Evolutionary conservation across 2,329 filamentous ascomycete species (phyloP), one percentile per base, ranked within the genome.

Genomic region (Phialemonium atrogriseum): DNA sequence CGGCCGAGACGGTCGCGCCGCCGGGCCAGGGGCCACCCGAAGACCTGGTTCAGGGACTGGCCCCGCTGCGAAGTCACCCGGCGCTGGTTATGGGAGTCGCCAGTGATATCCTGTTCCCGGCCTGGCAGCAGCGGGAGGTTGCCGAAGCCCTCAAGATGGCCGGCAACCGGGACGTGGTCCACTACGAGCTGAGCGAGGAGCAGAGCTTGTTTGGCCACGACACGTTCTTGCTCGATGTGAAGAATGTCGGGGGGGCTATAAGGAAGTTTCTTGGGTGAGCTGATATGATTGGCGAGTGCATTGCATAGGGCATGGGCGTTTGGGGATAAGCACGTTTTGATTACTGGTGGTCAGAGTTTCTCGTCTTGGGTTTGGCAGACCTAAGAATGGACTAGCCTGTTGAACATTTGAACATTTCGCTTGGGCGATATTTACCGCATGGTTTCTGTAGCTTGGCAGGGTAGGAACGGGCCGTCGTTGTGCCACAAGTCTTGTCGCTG

Each of bases 71-170:
- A 33, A 70, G 88, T 39, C 89, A 80, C 30, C 84, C 86, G 0
- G 81, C 85, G 1, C 68, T 98, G 14, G 84, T 98, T 9, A 80
- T 98, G 64, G 91, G 91, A 20, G 91, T 96, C 4, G 85, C 86
- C 0, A 95, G 86, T 47, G 91, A 98, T 52, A 96, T 95, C 30
- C 63, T 98, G 21, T 98, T 98, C 60, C 91, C 91, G 0, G 87
- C 91, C 0, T 98, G 91, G 89, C 91, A 98, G 62, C 91, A 98
- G 63, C 76, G 84, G 32, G 91, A 98, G 58, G 80, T 98, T 39
- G 89, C 88, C 4, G 80, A 89, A 49, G 82, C 89, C 3, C 64
- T 98, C 41, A 74, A 77, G 37, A 70, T 73, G 20, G 73, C 73
- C 1, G 91, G 91, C 1, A 96, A 94, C 50, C 68, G 74, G 39